Percentiles rank a stretch among this genome's conserved stretches.
Evolutionary conservation across 2,329 filamentous ascomycete genomes (phyloP).

Genomic region (Teratosphaeria viscida): DNA sequence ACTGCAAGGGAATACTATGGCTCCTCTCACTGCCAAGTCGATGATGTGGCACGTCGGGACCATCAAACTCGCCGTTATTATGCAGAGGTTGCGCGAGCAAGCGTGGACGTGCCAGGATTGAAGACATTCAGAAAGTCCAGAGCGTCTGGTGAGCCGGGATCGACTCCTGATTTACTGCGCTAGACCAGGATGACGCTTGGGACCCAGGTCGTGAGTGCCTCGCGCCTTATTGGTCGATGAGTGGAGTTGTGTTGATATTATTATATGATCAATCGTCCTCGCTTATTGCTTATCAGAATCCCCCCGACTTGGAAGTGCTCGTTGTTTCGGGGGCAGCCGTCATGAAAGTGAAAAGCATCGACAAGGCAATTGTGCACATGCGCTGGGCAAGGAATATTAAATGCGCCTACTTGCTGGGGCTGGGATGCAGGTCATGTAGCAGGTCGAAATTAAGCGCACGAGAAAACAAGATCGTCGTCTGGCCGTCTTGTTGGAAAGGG

Average conservation of each 20-base stretch:
- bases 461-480: background rate
- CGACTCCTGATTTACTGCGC: background rate
- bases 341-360: background rate
- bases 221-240: background rate
- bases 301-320: background rate
- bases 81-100: background rate
- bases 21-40: background rate
- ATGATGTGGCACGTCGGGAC: background rate
- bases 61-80: background rate
- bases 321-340: background rate
- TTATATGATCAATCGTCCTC: background rate
- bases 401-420: background rate
- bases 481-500: background rate
- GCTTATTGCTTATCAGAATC: background rate
- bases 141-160: background rate
- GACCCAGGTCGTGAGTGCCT: background rate
- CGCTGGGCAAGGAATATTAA: background rate
- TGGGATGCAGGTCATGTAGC: background rate
- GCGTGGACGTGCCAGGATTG: background rate
- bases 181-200: background rate
- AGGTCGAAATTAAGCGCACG: background rate
- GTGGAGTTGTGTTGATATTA: background rate
- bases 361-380: background rate
- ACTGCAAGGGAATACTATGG: conserved; percentile 1
- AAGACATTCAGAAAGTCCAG: background rate